These are phyloP conservation scores for Stachybotrys chlorohalonatus DNA, from an alignment of 2,329 filamentous ascomycete genomes.

Conservation along the genomic window DNA sequence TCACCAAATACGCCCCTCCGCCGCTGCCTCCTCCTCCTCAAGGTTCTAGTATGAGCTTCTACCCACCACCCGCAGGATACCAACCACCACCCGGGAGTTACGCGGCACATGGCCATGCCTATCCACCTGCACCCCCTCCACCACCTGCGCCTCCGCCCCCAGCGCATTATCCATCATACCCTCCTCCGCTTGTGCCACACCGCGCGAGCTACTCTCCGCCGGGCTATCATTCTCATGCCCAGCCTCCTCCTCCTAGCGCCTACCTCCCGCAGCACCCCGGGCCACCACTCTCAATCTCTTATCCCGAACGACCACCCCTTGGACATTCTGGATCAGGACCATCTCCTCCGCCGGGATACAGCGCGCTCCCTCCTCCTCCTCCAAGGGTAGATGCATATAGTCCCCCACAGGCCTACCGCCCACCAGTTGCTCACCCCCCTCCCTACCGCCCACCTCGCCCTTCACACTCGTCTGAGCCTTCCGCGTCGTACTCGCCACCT, in stretches of 20 bases:
- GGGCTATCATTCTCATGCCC: neutral
- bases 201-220: neutral
- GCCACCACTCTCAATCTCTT: neutral
- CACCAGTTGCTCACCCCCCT: neutral
- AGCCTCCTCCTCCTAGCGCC: neutral
- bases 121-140: constrained; percentile 2
- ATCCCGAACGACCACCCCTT: neutral
- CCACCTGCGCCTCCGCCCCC: constrained; percentile 6
- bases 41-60: constrained; percentile 7
- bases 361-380: neutral
- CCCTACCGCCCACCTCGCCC: neutral
- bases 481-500: neutral
- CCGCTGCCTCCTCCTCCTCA: constrained; percentile 9
- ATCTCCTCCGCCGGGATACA: neutral
- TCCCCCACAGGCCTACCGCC: constrained; percentile 1
- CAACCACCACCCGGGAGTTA: constrained; percentile 15
- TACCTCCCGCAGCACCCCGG: neutral
- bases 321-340: neutral
- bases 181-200: neutral
- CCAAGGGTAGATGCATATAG: neutral
- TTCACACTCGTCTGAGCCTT: neutral
- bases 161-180: constrained; percentile 12
- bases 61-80: constrained; percentile 14
- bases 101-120: neutral
- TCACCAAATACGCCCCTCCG: constrained; percentile 24